phyloP scores from a whole-genome alignment of 2,329 filamentous ascomycete genomes.

The Fusarium poae region DNA sequence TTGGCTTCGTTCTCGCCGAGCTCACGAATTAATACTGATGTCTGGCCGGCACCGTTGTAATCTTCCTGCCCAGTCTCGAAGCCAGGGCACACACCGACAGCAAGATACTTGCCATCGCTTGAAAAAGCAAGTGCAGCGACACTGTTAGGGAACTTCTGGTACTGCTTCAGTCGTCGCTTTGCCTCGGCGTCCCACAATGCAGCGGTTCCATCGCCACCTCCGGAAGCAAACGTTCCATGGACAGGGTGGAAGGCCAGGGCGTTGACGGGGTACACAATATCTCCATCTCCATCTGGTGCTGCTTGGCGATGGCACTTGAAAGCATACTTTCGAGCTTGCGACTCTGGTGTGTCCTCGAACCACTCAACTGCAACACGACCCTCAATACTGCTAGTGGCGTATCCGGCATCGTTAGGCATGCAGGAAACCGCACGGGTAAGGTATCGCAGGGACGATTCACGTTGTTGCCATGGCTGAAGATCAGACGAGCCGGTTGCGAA shows the following conservation, averaged over 20 bases:
- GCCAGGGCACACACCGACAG: conserved; percentile 84
- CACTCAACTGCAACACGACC: conserved; percentile 96
- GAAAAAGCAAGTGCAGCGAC: conserved; percentile 84
- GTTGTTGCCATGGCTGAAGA: conserved; percentile 88
- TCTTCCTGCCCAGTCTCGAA: conserved; percentile 91
- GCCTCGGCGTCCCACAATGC: conserved; percentile 92
- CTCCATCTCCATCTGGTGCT: conserved; percentile 71
- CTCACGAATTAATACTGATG: conserved; percentile 85
- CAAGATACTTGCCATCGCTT: conserved; percentile 80
- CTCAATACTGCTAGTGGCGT: conserved; percentile 92
- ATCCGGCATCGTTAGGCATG: conserved; percentile 96
- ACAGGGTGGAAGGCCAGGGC: conserved; percentile 88
- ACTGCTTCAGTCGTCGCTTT: conserved; percentile 90
- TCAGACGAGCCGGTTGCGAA: conserved; percentile 60
- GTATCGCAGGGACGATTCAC: conserved; percentile 95
- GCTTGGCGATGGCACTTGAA: conserved; percentile 97
- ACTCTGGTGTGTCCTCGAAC: conserved; percentile 91
- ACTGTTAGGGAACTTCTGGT: conserved; percentile 84
- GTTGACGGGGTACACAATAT: conserved; percentile 93
- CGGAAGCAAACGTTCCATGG: conserved; percentile 87
- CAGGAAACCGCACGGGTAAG: conserved; percentile 93
- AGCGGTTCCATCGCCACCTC: conserved; percentile 91
- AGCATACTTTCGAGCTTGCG: conserved; percentile 93
- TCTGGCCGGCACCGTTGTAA: conserved; percentile 76
- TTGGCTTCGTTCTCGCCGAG: conserved; percentile 90